A percentile compares a stretch with the other conserved stretches of the same genome.
Evolutionary conservation across 495 filamentous ascomycete genomes (phyloP).

Genomic region (Aspergillus hancockii): DNA sequence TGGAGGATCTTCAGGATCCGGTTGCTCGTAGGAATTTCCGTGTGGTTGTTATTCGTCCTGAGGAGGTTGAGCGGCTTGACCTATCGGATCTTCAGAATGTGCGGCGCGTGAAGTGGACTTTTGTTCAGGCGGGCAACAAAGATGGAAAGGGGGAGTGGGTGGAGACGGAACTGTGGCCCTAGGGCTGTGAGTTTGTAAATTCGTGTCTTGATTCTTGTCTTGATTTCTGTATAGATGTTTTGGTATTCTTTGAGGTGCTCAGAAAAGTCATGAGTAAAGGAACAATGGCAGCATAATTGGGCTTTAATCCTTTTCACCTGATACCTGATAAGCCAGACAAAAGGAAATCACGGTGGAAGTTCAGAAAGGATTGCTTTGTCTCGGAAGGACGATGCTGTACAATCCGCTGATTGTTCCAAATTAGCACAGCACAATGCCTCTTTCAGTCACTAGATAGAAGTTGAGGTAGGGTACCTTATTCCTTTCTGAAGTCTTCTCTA

Average conservation of each 20-base stretch:
- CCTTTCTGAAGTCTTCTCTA: too few species aligned
- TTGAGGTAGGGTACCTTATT: too few species aligned
- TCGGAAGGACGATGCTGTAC: too few species aligned
- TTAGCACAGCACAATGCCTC: too few species aligned
- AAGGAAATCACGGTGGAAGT: too few species aligned
- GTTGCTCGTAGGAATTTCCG: constrained; percentile 79
- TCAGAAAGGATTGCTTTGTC: too few species aligned
- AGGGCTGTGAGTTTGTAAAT: constrained; percentile 16
- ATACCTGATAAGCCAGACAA: too few species aligned
- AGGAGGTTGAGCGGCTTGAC: constrained; percentile 77
- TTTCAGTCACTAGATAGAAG: too few species aligned
- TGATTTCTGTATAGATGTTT: background rate
- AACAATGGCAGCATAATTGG: too few species aligned
- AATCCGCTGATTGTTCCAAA: too few species aligned
- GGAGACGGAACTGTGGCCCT: constrained; percentile 82
- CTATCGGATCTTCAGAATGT: constrained; percentile 64
- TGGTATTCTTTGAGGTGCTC: background rate
- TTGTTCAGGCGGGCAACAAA: constrained; percentile 27
- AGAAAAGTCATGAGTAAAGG: background rate
- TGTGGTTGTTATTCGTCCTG: constrained; percentile 78
- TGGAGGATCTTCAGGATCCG: constrained; percentile 65
- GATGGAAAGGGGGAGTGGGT: constrained; percentile 60
- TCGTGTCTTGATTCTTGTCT: background rate
- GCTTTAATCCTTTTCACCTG: too few species aligned
- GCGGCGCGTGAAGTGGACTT: constrained; percentile 67